Percentiles rank a stretch among this genome's conserved stretches.
phyloP scores from a whole-genome alignment of 345 rosid species.

The Hibiscus mutabilis region DNA sequence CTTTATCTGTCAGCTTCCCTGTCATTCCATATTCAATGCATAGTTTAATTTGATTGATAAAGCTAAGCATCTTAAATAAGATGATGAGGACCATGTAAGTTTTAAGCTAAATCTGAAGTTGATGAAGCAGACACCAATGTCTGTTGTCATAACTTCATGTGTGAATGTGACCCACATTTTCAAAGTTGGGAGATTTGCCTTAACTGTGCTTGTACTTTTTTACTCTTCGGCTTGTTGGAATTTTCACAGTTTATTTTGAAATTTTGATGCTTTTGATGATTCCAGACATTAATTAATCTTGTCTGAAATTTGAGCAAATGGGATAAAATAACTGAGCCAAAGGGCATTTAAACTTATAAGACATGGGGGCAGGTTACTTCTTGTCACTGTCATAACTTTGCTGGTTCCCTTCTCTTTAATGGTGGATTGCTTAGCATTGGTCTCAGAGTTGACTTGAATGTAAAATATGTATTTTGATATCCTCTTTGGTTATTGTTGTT shows the following conservation, averaged over 20 bases:
- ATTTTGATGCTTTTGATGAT: neutral
- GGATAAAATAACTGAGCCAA: neutral
- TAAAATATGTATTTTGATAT: neutral
- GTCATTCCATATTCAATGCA: slow-evolving; percentile 12
- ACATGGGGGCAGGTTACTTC: neutral
- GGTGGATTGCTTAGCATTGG: neutral
- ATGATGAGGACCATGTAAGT: neutral
- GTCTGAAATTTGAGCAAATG: too few species aligned
- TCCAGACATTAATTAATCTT: neutral
- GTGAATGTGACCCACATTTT: slow-evolving; percentile 14
- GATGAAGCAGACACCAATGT: slow-evolving; percentile 5
- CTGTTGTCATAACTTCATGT: slow-evolving; percentile 8
- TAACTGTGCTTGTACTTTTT: slow-evolving; percentile 4
- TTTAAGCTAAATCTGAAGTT: neutral
- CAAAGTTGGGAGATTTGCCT: neutral
- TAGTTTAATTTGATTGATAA: neutral
- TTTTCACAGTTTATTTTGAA: neutral
- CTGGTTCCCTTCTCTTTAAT: neutral
- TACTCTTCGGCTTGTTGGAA: neutral
- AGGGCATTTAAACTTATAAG: neutral
- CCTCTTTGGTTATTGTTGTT: neutral
- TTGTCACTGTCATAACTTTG: slow-evolving; percentile 1
- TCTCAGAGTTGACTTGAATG: too few species aligned
- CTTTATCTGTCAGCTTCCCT: slow-evolving; percentile 20
- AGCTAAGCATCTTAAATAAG: neutral